Base-by-base conservation (phyloP, 805 yeast genomes). In the Barnettozyma californica region DNA sequence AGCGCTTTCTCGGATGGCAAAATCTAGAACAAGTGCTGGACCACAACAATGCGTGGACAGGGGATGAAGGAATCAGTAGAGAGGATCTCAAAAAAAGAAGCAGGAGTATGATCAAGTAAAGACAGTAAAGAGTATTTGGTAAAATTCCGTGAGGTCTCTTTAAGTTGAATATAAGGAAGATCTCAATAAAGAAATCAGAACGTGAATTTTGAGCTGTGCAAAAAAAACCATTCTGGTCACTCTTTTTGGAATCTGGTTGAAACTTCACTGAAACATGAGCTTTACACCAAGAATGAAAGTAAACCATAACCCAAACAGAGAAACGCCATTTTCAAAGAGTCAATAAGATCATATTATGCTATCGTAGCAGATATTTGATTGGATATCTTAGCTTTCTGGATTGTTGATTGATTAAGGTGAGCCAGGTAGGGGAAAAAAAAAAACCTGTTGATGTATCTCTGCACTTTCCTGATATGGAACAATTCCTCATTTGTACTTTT, bases 381-480 rank as follows among this genome's bases (percentile, higher is more conserved):
- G 33, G 33, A 8, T 29, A 3, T 9, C 33, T 13, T 29, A 29
- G 11, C 14, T 9, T 2, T 29, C 4, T 29, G 33, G 4, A 16
- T 13, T 29, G 33, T 11, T 14, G 33, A 14, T 29, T 29, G 4
- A 11, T 29, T 13, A 11, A 5, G 16, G 7, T 11, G 4, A 29
- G 14, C 3, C 16, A 29, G 16, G 4, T 13, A 23, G 8, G 8
- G 8, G 8, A 23, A 23, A 23, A 23, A 23, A 23, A 23, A 23
- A 23, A 23, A 23, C 40, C 31, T 16, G 27, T 52, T 61, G 58
- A 56, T 58, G 64, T 53, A 57, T 46, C 53, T 53, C 45, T 52
- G 62, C 58, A 48, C 44, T 57, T 16, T 50, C 52, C 49, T 5
- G 9, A 25, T 40, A 18, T 14, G 52, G 46, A 4, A 6, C 14